These are phyloP conservation scores for Termitomyces sp. DNA, from an alignment of 768 basidiomycete species.

Conservation along the genomic window DNA sequence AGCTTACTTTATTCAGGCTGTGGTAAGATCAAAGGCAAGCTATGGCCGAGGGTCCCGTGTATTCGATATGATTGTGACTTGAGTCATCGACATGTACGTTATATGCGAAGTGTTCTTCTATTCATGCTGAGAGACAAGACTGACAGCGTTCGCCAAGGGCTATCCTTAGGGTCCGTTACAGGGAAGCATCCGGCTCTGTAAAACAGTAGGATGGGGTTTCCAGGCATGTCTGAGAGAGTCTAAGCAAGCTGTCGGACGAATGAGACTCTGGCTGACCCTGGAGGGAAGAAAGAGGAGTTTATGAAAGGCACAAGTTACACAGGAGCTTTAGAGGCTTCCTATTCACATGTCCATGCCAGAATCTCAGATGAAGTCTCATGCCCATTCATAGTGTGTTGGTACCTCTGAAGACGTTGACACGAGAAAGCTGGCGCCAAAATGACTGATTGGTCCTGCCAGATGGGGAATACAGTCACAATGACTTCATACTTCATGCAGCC, in stretches of 20 bases:
- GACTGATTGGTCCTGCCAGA: neutral
- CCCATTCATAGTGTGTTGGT: conserved; percentile 3
- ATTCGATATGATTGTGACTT: neutral
- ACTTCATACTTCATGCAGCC: neutral
- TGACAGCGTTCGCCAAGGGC: neutral
- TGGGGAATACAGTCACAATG: neutral
- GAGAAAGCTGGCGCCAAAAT: neutral
- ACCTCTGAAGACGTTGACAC: conserved; percentile 3
- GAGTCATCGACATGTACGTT: neutral
- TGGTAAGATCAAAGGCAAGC: neutral
- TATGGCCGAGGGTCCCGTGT: neutral
- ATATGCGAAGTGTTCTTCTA: neutral
- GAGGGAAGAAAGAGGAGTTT: neutral
- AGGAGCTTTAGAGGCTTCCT: conserved; percentile 1
- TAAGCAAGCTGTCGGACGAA: neutral
- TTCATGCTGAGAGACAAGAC: neutral
- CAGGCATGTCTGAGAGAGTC: neutral
- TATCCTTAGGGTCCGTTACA: neutral
- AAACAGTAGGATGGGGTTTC: neutral
- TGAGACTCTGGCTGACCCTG: neutral
- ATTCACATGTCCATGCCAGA: conserved; percentile 1
- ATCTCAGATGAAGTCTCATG: conserved; percentile 7
- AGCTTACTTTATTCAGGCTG: neutral
- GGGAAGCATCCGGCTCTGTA: neutral
- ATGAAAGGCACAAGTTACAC: neutral